Conservation (phyloP, 768 basidiomycete species). For the Tricholoma matsutake region DNA sequence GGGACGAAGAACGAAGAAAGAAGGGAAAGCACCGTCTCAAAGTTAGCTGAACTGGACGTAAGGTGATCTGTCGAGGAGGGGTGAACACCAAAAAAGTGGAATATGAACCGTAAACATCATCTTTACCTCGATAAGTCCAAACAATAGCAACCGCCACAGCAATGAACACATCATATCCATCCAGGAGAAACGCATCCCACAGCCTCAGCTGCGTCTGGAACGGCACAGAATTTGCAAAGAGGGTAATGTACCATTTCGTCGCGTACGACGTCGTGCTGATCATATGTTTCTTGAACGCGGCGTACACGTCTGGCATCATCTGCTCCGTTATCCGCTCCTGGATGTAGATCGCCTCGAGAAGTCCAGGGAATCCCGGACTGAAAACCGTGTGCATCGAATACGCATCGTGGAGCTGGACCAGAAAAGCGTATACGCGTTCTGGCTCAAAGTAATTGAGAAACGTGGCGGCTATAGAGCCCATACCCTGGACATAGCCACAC, state of each 20-base stretch:
- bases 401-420: constrained; percentile 85
- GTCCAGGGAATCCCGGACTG: constrained; percentile 91
- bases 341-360: constrained; percentile 93
- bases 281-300: constrained; percentile 81
- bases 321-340: constrained; percentile 87
- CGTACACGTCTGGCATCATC: constrained; percentile 88
- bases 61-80: constrained; percentile 65
- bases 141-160: constrained; percentile 84
- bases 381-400: constrained; percentile 90
- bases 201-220: constrained; percentile 92
- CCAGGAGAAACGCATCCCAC: constrained; percentile 92
- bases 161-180: constrained; percentile 87
- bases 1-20: constrained; percentile 95
- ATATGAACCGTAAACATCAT: neutral
- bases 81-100: neutral
- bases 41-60: constrained; percentile 71
- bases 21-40: constrained; percentile 89
- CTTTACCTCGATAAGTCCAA: constrained; percentile 85
- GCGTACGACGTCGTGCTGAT: constrained; percentile 94
- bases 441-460: constrained; percentile 92
- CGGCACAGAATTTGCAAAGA: constrained; percentile 93
- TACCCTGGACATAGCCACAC: constrained; percentile 98
- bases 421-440: constrained; percentile 78
- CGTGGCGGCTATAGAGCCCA: constrained; percentile 96
- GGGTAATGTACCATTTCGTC: constrained; percentile 99